Percentiles rank a stretch among this genome's conserved stretches.
phyloP scores from a whole-genome alignment of 2,329 filamentous ascomycete genomes.

The Exserohilum rostratum region DNA sequence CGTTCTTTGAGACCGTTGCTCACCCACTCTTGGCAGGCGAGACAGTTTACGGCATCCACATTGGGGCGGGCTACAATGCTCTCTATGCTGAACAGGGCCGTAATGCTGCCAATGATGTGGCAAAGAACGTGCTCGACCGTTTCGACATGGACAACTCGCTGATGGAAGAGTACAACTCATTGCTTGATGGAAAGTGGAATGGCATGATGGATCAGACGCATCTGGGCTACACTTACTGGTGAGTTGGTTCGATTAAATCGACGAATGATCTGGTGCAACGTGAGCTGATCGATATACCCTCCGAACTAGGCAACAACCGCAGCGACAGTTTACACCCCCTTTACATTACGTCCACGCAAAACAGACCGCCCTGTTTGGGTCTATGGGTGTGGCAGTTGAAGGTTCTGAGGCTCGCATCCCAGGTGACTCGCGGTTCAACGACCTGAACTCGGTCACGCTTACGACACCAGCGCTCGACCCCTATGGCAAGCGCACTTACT shows the following conservation, averaged over 20 bases:
- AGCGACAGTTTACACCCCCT: too few species aligned
- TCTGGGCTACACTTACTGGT: conserved; percentile 59
- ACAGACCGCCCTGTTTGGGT: too few species aligned
- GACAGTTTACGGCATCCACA: conserved; percentile 53
- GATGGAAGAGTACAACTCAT: conserved; percentile 27
- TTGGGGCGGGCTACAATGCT: conserved; percentile 29
- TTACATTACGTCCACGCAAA: too few species aligned
- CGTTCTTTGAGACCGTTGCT: conserved; percentile 66
- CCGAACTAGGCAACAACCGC: too few species aligned
- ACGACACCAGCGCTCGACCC: too few species aligned
- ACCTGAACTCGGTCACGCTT: too few species aligned
- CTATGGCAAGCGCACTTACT: too few species aligned
- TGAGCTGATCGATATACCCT: too few species aligned
- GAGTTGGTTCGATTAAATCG: too few species aligned
- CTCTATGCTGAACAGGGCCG: conserved; percentile 33
- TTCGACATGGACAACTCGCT: conserved; percentile 31
- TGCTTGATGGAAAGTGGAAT: conserved; percentile 39
- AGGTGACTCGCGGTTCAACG: too few species aligned
- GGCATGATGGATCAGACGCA: conserved; percentile 38
- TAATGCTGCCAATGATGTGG: conserved; percentile 33
- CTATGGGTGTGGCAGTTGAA: background rate
- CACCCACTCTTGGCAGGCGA: conserved; percentile 63
- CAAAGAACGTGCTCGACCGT: conserved; percentile 25
- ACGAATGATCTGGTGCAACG: too few species aligned
- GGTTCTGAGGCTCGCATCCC: background rate